Percentiles rank a stretch among this genome's conserved stretches.
Evolutionary conservation across 495 filamentous ascomycete species (phyloP).

Genomic region (Saxophila tyrrhenica): DNA sequence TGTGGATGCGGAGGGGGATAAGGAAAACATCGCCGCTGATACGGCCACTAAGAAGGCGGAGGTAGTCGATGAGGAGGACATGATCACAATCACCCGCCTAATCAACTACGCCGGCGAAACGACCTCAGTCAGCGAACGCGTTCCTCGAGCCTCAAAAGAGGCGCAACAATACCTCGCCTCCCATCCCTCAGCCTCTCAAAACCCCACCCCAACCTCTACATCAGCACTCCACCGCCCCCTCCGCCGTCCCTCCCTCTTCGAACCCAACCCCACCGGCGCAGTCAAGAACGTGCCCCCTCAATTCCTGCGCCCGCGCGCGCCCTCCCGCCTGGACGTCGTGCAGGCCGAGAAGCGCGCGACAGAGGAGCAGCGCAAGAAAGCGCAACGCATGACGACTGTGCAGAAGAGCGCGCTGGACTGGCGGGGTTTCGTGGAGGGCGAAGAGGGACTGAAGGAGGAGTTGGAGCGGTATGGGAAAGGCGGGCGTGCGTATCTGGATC

Average conservation of each 20-base stretch:
- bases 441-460: constrained; percentile 85
- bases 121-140: constrained; percentile 59
- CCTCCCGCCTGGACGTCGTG: constrained; percentile 29
- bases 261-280: constrained; percentile 48
- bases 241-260: constrained; percentile 70
- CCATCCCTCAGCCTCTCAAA: constrained; percentile 3
- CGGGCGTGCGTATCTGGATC: constrained; percentile 67
- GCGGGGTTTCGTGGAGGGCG: constrained; percentile 75
- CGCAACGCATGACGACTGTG: constrained; percentile 85
- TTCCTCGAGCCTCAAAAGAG: constrained; percentile 68
- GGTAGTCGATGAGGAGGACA: constrained; percentile 30
- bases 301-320: constrained; percentile 26
- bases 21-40: constrained; percentile 4
- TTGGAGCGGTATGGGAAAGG: constrained; percentile 71
- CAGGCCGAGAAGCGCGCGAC: constrained; percentile 24
- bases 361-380: constrained; percentile 39
- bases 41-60: background rate
- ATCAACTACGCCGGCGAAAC: constrained; percentile 87
- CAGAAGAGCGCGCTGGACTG: constrained; percentile 94
- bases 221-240: constrained; percentile 46
- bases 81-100: constrained; percentile 74
- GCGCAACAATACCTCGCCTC: constrained; percentile 59
- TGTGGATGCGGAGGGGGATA: constrained; percentile 4
- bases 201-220: constrained; percentile 10
- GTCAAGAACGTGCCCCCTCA: constrained; percentile 27